phyloP scores from a whole-genome alignment of 2,329 filamentous ascomycete genomes.

The Colletotrichum orchidophilum region DNA sequence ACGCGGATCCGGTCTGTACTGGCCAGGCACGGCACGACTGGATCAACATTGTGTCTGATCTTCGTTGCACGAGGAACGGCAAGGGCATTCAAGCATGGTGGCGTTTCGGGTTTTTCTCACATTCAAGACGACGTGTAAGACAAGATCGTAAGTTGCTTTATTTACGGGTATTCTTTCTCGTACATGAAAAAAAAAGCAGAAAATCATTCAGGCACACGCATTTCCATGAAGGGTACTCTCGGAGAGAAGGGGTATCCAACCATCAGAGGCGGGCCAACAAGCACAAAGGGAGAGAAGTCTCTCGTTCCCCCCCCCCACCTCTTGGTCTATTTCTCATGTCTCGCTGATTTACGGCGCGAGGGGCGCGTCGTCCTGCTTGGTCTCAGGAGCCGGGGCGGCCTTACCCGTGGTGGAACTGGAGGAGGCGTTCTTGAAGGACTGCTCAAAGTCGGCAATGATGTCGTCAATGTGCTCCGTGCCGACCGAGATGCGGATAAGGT shows the following conservation, averaged over 20 bases:
- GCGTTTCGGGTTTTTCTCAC: not conserved
- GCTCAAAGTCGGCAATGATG: conserved; percentile 94
- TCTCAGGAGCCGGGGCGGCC: conserved; percentile 35
- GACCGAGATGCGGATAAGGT: conserved; percentile 93
- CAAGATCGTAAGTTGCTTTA: conserved; percentile 13
- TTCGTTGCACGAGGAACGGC: not conserved
- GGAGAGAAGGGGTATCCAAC: conserved; percentile 2
- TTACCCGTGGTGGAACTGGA: conserved; percentile 52
- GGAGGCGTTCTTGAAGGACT: conserved; percentile 76
- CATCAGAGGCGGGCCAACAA: not conserved
- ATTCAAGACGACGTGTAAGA: not conserved
- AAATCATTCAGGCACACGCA: conserved; percentile 2
- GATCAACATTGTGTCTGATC: not conserved
- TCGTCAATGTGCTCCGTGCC: conserved; percentile 98
- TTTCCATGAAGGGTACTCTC: not conserved
- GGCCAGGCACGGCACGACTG: not conserved
- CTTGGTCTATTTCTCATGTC: not conserved
- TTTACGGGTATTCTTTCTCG: conserved; percentile 28
- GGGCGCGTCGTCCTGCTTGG: conserved; percentile 51
- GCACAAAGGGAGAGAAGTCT: not conserved
- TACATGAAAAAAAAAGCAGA: not conserved
- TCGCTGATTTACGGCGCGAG: conserved; percentile 38
- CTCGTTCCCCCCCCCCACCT: not conserved
- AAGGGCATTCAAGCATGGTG: not conserved
- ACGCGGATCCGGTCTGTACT: not conserved